Base-by-base conservation (phyloP, 176 grass and related monocot genomes). In the Cymbopogon citratus region DNA sequence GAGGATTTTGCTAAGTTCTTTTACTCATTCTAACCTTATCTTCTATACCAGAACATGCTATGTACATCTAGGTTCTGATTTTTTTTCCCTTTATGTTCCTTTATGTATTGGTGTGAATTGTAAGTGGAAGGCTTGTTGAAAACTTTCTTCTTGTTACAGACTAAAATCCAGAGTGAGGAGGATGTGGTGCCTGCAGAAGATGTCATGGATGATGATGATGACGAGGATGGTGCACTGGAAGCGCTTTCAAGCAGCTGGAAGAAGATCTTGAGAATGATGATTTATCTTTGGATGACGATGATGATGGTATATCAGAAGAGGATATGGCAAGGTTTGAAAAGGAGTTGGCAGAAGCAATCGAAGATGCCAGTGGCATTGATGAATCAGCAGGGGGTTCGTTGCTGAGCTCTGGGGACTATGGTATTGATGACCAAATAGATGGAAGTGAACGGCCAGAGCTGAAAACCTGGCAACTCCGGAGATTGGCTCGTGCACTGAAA, bases 391-490 rank as follows among this genome's bases (percentile, higher is more conserved):
- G 51, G 5, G 60, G 49, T 64, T 76, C 3, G 3, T 35, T 59
- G 3, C 13, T 44, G 34, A 52, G 9, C 63, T 86, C 71, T 36
- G 81, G 33, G 23, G 59, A 35, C 65, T 74, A 45, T 71, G 81
- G 59, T 23, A 74, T 21, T 68, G 79, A 74, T 74, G 84, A 84
- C 35, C 57, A 86, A 52, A 62, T 67, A 21, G 62, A 84, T 24
- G 73, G 80, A 87, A 46, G 67, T 1, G 5, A 48, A 82, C 46
- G 0, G 7, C 85, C 87, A 68, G 52, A 86, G 69, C 87, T 95
- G 36, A 99, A 93, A 87, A 95, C 80, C 79, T 93, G 96, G 87
- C 96, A 95, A 80, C 86, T 93, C 49, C 75, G 66, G 73, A 95
- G 89, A 79, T 71, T 99, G 79, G 92, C 96, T 81, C 85, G 64